Base-by-base conservation (phyloP, 1,284 basidiomycete genomes). In the Chalciporus piperatoides region DNA sequence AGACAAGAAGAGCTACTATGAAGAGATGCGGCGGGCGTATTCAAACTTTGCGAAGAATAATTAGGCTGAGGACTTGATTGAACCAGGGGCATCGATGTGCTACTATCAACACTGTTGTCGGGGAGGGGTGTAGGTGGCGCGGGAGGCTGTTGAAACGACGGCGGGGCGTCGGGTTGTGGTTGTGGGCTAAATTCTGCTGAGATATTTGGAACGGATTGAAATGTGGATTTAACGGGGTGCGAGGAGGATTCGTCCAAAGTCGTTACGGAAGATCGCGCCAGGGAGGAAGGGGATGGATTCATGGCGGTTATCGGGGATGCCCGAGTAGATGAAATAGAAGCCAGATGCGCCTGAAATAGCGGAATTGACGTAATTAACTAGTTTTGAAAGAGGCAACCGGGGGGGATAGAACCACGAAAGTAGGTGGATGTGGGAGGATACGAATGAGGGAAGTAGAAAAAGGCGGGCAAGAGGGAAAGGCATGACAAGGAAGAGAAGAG, bases 241-340 rank as follows among this genome's bases (percentile, higher is more conserved):
- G 53, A 43, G 33, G 46, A 40, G 7, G 41, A 48, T 52, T 54
- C 52, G 46, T 63, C 56, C 36, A 44, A 43, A 39, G 40, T 63
- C 54, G 49, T 59, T 39, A 57, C 52, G 55, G 58, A 50, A 43
- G 55, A 41, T 48, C 58, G 64, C 44, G 55, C 51, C 45, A 58
- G 63, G 32, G 51, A 55, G 51, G 61, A 58, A 48, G 54, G 21
- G 41, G 56, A 58, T 52, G 45, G 28, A 32, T 35, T 46, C 66
- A 65, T 68, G 47, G 46, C 25, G 58, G 60, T 36, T 54, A 61
- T 67, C 55, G 51, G 60, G 49, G 45, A 51, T 17, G 44, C 52
- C 54, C 42, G 11, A 59, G 44, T 3, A 32, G 41, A 52, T 52
- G 46, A 50, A 38, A 41, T 40, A 48, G 52, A 51, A 46, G 43